Evolutionary conservation across 2,329 filamentous ascomycete species (phyloP).

Genomic region (Cylindrodendrum hubeiense): DNA sequence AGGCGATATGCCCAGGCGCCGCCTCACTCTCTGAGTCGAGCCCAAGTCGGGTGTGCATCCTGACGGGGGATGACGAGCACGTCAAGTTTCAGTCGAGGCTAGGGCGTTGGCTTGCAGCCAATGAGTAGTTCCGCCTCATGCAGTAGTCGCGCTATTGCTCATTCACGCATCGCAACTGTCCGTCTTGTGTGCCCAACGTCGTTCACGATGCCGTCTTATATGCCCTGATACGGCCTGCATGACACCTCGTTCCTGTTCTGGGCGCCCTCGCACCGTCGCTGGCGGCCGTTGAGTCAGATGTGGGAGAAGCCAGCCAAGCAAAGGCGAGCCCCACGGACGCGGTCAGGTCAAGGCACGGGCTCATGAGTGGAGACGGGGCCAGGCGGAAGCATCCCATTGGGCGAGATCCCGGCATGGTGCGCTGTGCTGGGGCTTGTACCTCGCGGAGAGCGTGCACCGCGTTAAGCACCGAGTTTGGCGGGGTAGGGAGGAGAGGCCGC

Average conservation of each 20-base stretch:
- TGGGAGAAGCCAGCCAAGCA: constrained; percentile 3
- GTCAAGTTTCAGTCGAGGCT: constrained; percentile 18
- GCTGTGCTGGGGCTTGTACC: constrained; percentile 36
- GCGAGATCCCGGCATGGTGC: constrained; percentile 12
- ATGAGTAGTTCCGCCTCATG: constrained; percentile 15
- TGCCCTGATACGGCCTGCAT: background rate
- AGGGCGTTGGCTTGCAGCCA: constrained; percentile 6
- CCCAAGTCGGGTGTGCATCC: constrained; percentile 3
- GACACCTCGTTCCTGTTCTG: constrained; percentile 2
- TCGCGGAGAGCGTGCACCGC: constrained; percentile 42
- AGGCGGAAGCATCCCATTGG: constrained; percentile 41
- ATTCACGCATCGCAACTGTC: constrained; percentile 21
- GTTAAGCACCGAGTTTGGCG: constrained; percentile 37
- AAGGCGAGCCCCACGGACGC: constrained; percentile 4
- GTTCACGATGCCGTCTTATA: constrained; percentile 13
- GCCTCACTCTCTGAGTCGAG: constrained; percentile 23
- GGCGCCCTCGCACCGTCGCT: constrained; percentile 1
- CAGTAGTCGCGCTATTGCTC: constrained; percentile 10
- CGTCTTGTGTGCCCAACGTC: background rate
- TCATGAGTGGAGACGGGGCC: background rate
- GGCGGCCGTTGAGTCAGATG: constrained; percentile 15
- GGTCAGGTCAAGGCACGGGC: constrained; percentile 1
- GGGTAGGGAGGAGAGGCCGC: constrained; percentile 38
- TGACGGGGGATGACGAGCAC: constrained; percentile 7
- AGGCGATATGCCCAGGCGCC: constrained; percentile 15